A percentile compares a stretch with the other conserved stretches of the same genome.
Evolutionary conservation across 139 green algal genomes (phyloP).

Genomic region (Limnomonas spitsbergensis): DNA sequence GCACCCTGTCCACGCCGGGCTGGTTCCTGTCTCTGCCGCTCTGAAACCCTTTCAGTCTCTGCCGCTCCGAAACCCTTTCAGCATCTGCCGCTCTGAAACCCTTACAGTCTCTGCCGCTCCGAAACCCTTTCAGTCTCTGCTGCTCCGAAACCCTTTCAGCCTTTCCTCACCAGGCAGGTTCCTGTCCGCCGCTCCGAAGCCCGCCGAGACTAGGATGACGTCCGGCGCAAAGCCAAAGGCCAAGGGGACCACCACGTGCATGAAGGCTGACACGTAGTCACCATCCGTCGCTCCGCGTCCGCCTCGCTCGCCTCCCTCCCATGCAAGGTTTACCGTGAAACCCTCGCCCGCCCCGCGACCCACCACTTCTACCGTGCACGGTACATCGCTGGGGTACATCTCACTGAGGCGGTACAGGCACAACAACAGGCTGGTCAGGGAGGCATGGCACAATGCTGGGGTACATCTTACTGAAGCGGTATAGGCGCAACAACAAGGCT

Average conservation of each 20-base stretch:
- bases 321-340: slow-evolving; percentile 66
- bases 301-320: not conserved
- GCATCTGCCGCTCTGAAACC: too few relatives aligned
- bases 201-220: slow-evolving; percentile 66
- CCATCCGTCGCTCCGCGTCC: slow-evolving; percentile 17
- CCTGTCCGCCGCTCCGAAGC: slow-evolving; percentile 62
- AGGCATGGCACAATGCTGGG: not conserved
- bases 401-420: slow-evolving; percentile 13
- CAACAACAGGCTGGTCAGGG: not conserved
- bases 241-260: slow-evolving; percentile 66
- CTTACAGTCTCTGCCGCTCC: too few relatives aligned
- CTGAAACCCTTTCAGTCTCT: too few relatives aligned
- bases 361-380: slow-evolving; percentile 32
- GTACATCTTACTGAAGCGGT: too few relatives aligned
- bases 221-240: slow-evolving; percentile 62
- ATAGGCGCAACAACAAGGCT: too few relatives aligned
- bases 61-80: too few relatives aligned
- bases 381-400: slow-evolving; percentile 63
- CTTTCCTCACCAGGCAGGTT: slow-evolving; percentile 47
- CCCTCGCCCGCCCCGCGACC: slow-evolving; percentile 38
- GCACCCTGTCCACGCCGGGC: too few relatives aligned
- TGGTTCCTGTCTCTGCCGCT: too few relatives aligned
- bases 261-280: slow-evolving; percentile 56
- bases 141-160: too few relatives aligned
- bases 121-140: too few relatives aligned